Evolutionary conservation across 2,329 filamentous ascomycete species (phyloP), one percentile per base, ranked within the genome.

Genomic region (Elsinoe ampelina): DNA sequence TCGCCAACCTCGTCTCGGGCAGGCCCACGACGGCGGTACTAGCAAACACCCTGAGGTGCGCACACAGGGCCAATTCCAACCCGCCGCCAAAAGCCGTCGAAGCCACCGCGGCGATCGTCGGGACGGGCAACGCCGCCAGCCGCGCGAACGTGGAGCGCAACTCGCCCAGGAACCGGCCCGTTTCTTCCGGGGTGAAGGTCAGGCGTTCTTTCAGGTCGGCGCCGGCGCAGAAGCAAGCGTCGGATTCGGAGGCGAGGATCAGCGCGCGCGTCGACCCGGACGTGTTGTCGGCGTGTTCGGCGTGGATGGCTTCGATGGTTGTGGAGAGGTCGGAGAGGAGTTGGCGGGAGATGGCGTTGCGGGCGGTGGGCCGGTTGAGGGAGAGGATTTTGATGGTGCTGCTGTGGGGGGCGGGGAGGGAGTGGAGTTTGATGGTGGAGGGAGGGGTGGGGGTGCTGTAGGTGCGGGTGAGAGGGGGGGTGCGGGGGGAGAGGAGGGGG

Each of bases 141-240:
- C 80, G 76, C 39, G 81, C 76, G 67, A 98, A 84, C 50, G 92
- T 95, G 52, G 72, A 73, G 64, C 92, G 86, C 54, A 98, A 84
- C 66, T 80, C 80, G 43, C 78, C 67, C 34, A 98, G 83, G 76
- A 98, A 98, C 22, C 81, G 77, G 36, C 80, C 76, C 2, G 89
- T 95, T 90, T 96, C 86, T 64, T 89, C 81, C 59, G 78, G 79
- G 1, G 82, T 85, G 72, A 96, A 93, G 3, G 78, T 81, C 58
- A 80, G 80, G 26, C 92, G 77, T 76, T 96, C 92, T 69, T 96
- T 97, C 65, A 98, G 73, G 68, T 98, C 93, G 3, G 93, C 93
- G 36, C 93, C 93, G 0, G 93, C 89, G 71, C 93, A 98, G 71
- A 98, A 98, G 65, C 84, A 86, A 20, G 82, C 78, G 64, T 96